Evolutionary conservation across 2,329 filamentous ascomycete species (phyloP), one percentile per base, ranked within the genome.

Genomic region (Lasiodiplodia citricola): DNA sequence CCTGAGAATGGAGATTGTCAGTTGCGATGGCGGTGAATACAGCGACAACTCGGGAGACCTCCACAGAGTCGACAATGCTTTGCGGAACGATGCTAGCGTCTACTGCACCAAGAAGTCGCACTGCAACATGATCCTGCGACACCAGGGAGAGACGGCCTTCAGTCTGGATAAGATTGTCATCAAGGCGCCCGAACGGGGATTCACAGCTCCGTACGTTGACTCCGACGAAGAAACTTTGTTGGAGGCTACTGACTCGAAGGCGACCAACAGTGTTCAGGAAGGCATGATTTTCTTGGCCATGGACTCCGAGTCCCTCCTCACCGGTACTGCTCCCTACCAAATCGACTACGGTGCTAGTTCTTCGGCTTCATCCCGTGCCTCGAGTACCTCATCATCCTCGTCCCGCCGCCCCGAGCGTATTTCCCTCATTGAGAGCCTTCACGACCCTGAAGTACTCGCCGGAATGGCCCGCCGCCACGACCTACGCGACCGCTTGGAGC

Each of bases 271-370:
- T 66, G 90, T 97, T 66, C 91, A 95, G 80, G 92, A 97, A 85
- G 95, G 96, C 55, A 91, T 97, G 86, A 88, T 98, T 0, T 97
- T 97, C 76, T 87, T 98, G 35, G 88, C 92, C 56, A 97, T 97
- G 94, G 87, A 89, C 51, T 87, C 90, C 47, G 90, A 96, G 72
- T 90, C 96, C 70, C 83, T 96, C 1, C 81, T 96, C 54, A 87
- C 85, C 23, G 87, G 90, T 69, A 96, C 93, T 13, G 87, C 91
- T 7, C 86, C 89, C 70, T 95, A 95, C 77, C 88, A 92, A 72
- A 90, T 95, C 31, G 88, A 91, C 73, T 93, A 80, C 67, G 72
- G 67, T 44, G 50, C 64, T 35, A 56, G 28, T 35, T 60, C 35
- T 47, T 68, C 72, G 18, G 70, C 69, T 23, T 75, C 74, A 13